Evolutionary conservation across 2,329 filamentous ascomycete species (phyloP).

Genomic region (Cladosporium sp.): DNA sequence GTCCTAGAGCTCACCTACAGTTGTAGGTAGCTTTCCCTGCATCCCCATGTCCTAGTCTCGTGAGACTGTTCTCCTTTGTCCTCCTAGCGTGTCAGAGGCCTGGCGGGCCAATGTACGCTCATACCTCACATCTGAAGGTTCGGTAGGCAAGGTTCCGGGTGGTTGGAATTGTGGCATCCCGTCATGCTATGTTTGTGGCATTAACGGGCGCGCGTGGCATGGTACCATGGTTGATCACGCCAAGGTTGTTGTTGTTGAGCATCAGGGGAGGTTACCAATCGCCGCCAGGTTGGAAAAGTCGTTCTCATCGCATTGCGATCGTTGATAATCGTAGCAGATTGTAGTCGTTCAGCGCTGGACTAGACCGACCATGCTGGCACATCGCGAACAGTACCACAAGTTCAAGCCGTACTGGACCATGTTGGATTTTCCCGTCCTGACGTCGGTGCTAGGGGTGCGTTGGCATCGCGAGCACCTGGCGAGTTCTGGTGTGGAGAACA

Average conservation of each 20-base stretch:
- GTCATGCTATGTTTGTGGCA: not conserved
- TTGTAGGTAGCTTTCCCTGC: not conserved
- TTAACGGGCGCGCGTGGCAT: not conserved
- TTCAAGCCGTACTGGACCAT: constrained; percentile 41
- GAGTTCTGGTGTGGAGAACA: constrained; percentile 26
- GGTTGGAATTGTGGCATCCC: not conserved
- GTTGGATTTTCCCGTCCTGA: constrained; percentile 36
- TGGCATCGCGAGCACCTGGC: constrained; percentile 41
- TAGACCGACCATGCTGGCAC: constrained; percentile 38
- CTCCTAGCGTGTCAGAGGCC: not conserved
- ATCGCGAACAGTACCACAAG: constrained; percentile 40
- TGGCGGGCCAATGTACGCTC: not conserved
- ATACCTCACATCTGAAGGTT: not conserved
- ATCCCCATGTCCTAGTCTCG: not conserved
- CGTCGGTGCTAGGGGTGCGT: constrained; percentile 35
- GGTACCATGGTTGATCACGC: not conserved
- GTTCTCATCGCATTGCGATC: not conserved
- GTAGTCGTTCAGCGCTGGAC: constrained; percentile 28
- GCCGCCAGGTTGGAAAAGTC: not conserved
- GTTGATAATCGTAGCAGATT: not conserved
- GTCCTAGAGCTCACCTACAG: not conserved
- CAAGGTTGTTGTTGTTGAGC: not conserved
- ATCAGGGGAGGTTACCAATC: not conserved
- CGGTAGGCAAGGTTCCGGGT: not conserved
- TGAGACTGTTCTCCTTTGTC: not conserved